These are phyloP conservation scores for Podila minutissima DNA, from an alignment of 192 early-diverging fungal genomes.

Conservation along the genomic window DNA sequence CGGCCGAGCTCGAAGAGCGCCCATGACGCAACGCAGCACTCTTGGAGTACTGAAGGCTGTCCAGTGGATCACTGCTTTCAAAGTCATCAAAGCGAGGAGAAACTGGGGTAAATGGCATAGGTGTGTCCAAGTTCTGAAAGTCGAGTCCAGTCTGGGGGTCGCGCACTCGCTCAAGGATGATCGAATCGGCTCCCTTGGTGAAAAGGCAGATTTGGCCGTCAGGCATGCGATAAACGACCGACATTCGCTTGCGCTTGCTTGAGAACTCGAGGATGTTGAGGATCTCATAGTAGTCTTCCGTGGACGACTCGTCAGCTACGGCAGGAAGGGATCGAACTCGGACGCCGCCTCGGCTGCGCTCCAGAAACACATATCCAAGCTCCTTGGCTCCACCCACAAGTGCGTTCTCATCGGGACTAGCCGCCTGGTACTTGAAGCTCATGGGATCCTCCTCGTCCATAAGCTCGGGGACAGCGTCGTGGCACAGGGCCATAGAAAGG, in stretches of 20 bases:
- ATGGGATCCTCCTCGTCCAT: conserved; percentile 64
- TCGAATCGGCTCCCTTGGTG: conserved; percentile 94
- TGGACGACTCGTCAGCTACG: conserved; percentile 7
- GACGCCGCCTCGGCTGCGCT: conserved; percentile 61
- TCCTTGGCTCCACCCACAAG: conserved; percentile 81
- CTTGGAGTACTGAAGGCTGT: conserved; percentile 36
- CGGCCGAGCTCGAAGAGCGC: conserved; percentile 24
- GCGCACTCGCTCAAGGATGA: conserved; percentile 75
- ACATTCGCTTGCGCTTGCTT: conserved; percentile 91
- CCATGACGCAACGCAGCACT: conserved; percentile 10
- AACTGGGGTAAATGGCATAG: conserved; percentile 18
- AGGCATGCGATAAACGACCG: conserved; percentile 75
- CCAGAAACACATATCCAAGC: conserved; percentile 74
- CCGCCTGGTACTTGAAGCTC: conserved; percentile 78
- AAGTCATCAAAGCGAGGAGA: conserved; percentile 14
- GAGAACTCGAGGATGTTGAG: conserved; percentile 88
- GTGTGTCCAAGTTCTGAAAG: conserved; percentile 26
- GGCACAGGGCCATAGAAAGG: conserved; percentile 83
- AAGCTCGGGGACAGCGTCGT: conserved; percentile 81
- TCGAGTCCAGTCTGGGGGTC: conserved; percentile 34
- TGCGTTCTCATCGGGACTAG: conserved; percentile 88
- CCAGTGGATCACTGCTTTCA: conserved; percentile 27
- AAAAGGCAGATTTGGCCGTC: conserved; percentile 81
- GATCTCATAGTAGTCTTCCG: conserved; percentile 60
- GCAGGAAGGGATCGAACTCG: conserved; percentile 19